Evolutionary conservation across 805 yeast species (phyloP), one percentile per base, ranked within the genome.

Genomic region (Teunomyces lycoperdinae): DNA sequence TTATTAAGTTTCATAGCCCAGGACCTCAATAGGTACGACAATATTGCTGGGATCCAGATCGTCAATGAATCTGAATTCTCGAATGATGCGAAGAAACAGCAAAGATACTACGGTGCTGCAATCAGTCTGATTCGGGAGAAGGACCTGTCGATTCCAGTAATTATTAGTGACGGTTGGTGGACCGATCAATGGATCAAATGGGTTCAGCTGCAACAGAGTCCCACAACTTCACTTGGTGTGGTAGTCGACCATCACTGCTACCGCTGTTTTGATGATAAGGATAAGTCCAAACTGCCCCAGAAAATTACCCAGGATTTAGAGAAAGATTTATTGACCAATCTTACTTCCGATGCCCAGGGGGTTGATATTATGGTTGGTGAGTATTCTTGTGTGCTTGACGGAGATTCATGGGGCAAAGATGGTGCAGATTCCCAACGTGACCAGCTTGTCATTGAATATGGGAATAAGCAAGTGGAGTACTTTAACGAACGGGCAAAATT

Each of bases 121-220:
- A 70, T 81, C 32, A 70, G 73, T 30, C 74, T 76, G 35, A 84
- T 92, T 38, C 73, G 92, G 28, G 61, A 65, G 16, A 70, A 73
- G 11, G 85, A 88, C 59, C 42, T 63, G 1, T 65, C 65, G 2
- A 66, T 89, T 30, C 96, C 96, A 0, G 72, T 92, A 5, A 70
- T 87, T 13, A 86, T 92, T 31, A 88, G 96, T 1, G 98, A 92
- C 62, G 96, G 96, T 3, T 94, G 98, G 98, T 85, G 89, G 84
- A 79, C 94, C 4, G 78, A 79, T 53, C 87, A 81, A 60, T 88
- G 90, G 88, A 83, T 77, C 20, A 71, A 81, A 50, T 87, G 86
- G 84, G 64, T 89, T 7, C 76, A 76, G 43, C 60, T 68, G 30
- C 75, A 77, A 32, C 67, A 67, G 38, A 51, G 61, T 11, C 58